phyloP scores from a whole-genome alignment of 768 basidiomycete genomes.

The Dacryopinax primogenitus region DNA sequence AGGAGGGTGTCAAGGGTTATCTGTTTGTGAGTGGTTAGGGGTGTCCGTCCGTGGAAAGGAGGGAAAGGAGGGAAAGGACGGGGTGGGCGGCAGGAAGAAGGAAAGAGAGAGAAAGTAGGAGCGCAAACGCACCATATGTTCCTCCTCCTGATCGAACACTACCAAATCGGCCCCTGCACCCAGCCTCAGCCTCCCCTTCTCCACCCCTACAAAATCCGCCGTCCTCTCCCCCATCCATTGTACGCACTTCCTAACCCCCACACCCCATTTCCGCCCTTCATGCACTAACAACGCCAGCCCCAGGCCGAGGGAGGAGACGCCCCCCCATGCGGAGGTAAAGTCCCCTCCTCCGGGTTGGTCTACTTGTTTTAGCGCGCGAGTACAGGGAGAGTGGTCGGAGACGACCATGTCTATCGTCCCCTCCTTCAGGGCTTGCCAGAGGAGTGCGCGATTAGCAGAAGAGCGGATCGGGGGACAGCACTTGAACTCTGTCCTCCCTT shows the following conservation, averaged over 20 bases:
- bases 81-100: constrained; percentile 7
- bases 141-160: constrained; percentile 55
- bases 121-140: constrained; percentile 22
- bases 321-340: constrained; percentile 88
- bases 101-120: constrained; percentile 22
- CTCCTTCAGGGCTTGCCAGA: constrained; percentile 72
- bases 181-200: constrained; percentile 59
- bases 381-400: constrained; percentile 91
- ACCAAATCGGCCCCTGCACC: constrained; percentile 82
- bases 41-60: neutral
- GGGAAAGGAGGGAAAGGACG: neutral
- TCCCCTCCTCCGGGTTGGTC: constrained; percentile 44
- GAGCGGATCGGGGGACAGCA: constrained; percentile 91
- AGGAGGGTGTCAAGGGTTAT: constrained; percentile 58
- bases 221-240: constrained; percentile 64
- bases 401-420: constrained; percentile 87
- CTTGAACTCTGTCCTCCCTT: constrained; percentile 73
- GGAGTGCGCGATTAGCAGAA: constrained; percentile 49
- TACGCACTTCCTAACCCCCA: constrained; percentile 48
- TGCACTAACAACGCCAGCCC: constrained; percentile 86
- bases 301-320: constrained; percentile 80
- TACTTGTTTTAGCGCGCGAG: constrained; percentile 60
- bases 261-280: constrained; percentile 49
- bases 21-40: constrained; percentile 34
- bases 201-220: constrained; percentile 68